Base-by-base conservation (phyloP, 1,284 basidiomycete genomes). In the Cutaneotrichosporon cutaneum region DNA sequence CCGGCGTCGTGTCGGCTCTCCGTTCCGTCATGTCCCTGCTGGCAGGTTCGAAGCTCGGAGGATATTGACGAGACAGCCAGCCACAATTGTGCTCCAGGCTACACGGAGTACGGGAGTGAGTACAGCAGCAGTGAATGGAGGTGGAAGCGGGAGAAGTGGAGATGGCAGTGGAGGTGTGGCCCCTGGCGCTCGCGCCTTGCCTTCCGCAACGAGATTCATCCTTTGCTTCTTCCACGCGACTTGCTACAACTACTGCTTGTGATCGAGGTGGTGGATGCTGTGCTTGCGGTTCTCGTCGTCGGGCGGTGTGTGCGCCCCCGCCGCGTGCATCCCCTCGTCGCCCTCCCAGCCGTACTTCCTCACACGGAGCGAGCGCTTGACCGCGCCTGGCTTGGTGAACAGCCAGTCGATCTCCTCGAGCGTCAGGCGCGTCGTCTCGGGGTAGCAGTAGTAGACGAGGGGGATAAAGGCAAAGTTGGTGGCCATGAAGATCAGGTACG, bases 331-430 rank as follows among this genome's bases (percentile, higher is more conserved):
- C 5, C 21, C 48, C 8, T 58, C 13, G 24, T 58, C 35, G 16
- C 35, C 57, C 9, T 44, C 58, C 58, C 58, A 59, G 7, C 52
- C 58, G n/a, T 54, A 21, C 52, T 59, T 59, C 10, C 24, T 27
- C 5, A 59, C 58, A 11, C 24, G 39, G n/a, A 59, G 58, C 16
- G 52, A 54, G 5, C 51, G 52, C 32, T 35, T 47, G 22, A 59
- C 58, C 7, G 52, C 52, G 1, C 33, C 44, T 6, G 27, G 30
- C 30, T 54, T 24, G 39, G 35, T 26, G 35, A 59, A 59, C 4
- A 59, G 53, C 58, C 58, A 59, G 58, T 72, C 72, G 53, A 71
- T 62, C 63, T 71, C 72, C 60, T 73, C 72, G 24, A 73, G 57
- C 1, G 67, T 64, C 10, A 73, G 61, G 22, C 64, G 66, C 2